Evolutionary conservation across 176 grass and related monocot genomes (phyloP).

Genomic region (Ananas comosus): DNA sequence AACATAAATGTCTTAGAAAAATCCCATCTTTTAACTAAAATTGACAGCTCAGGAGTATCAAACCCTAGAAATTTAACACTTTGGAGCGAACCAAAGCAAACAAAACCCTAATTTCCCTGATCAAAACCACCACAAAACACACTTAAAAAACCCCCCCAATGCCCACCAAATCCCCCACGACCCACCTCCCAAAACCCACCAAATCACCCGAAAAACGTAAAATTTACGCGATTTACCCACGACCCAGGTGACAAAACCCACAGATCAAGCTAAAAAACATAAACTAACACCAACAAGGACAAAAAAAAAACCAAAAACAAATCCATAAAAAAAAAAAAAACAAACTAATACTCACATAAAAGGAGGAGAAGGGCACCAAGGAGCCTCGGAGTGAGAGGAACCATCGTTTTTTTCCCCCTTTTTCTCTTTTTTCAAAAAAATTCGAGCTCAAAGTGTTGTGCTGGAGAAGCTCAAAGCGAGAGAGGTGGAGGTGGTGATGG

Average conservation of each 20-base stretch:
- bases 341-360: constrained; percentile 14
- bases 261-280: neutral
- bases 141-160: no score
- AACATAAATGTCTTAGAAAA: constrained; percentile 7
- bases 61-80: neutral
- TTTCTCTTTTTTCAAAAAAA: no score
- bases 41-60: neutral
- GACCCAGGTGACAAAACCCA: neutral
- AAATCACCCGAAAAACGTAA: neutral
- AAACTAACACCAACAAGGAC: neutral
- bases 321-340: neutral
- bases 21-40: constrained; percentile 19
- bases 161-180: neutral
- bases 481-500: neutral
- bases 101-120: neutral
- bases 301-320: constrained; percentile 11
- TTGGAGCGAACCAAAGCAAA: neutral
- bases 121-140: no score
- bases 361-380: constrained; percentile 10
- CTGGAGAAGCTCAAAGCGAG: neutral
- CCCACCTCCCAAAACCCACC: neutral
- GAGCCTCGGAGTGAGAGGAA: constrained; percentile 2
- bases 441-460: no score
- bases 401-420: constrained; percentile 8
- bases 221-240: neutral